Evolutionary conservation across 306 rosid genomes (phyloP).

Genomic region (Carpinus viminea): DNA sequence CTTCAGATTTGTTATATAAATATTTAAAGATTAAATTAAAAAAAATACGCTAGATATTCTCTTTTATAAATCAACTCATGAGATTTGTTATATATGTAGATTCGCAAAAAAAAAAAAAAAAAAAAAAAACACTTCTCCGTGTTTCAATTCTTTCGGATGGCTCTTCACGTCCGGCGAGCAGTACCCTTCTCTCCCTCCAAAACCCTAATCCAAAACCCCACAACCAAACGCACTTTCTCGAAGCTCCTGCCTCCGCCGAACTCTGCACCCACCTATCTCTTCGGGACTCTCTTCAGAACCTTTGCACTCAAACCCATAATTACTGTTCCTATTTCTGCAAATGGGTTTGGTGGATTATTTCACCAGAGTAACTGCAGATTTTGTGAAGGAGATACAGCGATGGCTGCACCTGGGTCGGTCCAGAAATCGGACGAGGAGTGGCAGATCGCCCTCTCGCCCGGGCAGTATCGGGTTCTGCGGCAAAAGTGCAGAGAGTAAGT

Average conservation of each 20-base stretch:
- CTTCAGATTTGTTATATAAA: too few species aligned
- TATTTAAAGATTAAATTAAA: too few species aligned
- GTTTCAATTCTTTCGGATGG: conserved; percentile 30
- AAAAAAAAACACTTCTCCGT: background rate
- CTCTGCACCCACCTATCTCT: conserved; percentile 21
- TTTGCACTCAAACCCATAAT: conserved; percentile 24
- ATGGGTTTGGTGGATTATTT: conserved; percentile 34
- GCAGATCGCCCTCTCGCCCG: conserved; percentile 75
- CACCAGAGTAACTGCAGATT: conserved; percentile 38
- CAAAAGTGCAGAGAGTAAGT: conserved; percentile 72
- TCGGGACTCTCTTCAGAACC: conserved; percentile 23
- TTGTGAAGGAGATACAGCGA: conserved; percentile 52
- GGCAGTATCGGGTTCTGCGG: conserved; percentile 78
- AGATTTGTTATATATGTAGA: too few species aligned
- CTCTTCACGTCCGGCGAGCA: conserved; percentile 35
- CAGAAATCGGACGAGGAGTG: conserved; percentile 75
- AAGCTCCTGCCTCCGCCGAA: conserved; percentile 18
- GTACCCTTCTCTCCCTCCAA: conserved; percentile 42
- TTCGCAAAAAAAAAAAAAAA: too few species aligned
- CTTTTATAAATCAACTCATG: too few species aligned
- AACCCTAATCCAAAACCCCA: conserved; percentile 34
- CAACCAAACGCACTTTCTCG: conserved; percentile 25
- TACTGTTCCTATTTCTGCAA: conserved; percentile 11
- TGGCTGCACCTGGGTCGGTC: conserved; percentile 57
- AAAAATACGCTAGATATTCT: too few species aligned